Conservation (phyloP, 2,329 filamentous ascomycete genomes). For the Emergomyces africanus region DNA sequence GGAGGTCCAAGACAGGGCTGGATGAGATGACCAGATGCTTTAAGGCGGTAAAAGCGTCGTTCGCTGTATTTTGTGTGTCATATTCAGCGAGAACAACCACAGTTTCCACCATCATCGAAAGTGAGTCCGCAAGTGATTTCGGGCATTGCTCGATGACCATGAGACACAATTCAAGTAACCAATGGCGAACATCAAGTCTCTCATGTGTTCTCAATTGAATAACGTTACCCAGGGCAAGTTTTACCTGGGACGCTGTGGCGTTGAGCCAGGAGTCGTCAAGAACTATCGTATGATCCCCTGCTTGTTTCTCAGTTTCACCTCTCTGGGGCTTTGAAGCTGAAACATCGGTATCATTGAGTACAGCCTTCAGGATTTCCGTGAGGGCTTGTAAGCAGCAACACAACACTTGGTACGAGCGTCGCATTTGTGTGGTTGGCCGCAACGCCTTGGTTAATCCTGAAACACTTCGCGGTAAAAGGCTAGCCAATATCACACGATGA, state of each 20-base stretch:
- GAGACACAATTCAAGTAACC: conserved; percentile 59
- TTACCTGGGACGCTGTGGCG: conserved; percentile 68
- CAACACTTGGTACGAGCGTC: conserved; percentile 51
- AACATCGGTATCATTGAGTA: conserved; percentile 35
- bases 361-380: conserved; percentile 29
- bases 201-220: conserved; percentile 62
- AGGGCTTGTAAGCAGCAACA: conserved; percentile 49
- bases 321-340: conserved; percentile 7
- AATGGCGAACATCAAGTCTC: conserved; percentile 52
- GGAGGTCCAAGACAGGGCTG: conserved; percentile 44
- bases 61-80: conserved; percentile 30
- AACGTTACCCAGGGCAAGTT: conserved; percentile 65
- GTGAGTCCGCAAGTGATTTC: conserved; percentile 54
- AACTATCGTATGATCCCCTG: conserved; percentile 24
- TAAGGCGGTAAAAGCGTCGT: conserved; percentile 33
- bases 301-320: conserved; percentile 12
- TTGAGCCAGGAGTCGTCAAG: conserved; percentile 56
- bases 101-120: conserved; percentile 65
- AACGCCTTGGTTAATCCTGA: conserved; percentile 68
- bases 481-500: conserved; percentile 64
- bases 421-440: conserved; percentile 51
- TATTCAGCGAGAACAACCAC: conserved; percentile 54
- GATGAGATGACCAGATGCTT: conserved; percentile 52
- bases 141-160: conserved; percentile 67
- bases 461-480: conserved; percentile 76